Conservation (phyloP, 2,329 filamentous ascomycete species). For the Lojkania enalia region DNA sequence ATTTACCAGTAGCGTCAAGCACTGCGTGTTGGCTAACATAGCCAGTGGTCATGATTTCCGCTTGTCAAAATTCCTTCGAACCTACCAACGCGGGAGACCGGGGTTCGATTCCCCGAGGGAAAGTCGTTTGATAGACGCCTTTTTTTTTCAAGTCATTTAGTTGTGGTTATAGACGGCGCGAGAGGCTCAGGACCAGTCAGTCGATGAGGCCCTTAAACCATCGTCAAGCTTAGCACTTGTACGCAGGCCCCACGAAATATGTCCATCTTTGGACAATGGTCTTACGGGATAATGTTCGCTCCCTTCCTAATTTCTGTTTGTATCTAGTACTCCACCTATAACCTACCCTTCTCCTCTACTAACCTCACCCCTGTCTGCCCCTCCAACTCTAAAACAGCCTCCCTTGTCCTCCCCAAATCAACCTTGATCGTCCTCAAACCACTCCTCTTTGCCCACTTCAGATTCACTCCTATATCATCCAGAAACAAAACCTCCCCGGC, state of each 20-base stretch:
- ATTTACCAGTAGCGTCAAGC: no score
- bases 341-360: constrained; percentile 49
- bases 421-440: constrained; percentile 89
- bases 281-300: no score
- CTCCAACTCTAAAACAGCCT: constrained; percentile 84
- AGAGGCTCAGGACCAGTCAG: no score
- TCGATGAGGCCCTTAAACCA: no score
- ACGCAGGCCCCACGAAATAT: no score
- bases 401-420: constrained; percentile 71
- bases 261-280: no score
- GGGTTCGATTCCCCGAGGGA: constrained; percentile 36
- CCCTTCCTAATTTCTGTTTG: no score
- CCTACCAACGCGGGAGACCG: constrained; percentile 29
- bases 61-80: constrained; percentile 27
- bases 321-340: constrained; percentile 19
- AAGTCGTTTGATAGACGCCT: no score
- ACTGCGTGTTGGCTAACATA: no score
- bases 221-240: no score
- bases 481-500: constrained; percentile 78
- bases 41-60: constrained; percentile 40
- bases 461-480: constrained; percentile 92
- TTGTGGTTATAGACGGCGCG: no score
- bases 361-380: constrained; percentile 69
- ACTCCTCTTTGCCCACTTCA: constrained; percentile 73
- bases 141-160: no score